These are phyloP conservation scores for Poronia punctata DNA, from an alignment of 495 filamentous ascomycete genomes.

Conservation along the genomic window DNA sequence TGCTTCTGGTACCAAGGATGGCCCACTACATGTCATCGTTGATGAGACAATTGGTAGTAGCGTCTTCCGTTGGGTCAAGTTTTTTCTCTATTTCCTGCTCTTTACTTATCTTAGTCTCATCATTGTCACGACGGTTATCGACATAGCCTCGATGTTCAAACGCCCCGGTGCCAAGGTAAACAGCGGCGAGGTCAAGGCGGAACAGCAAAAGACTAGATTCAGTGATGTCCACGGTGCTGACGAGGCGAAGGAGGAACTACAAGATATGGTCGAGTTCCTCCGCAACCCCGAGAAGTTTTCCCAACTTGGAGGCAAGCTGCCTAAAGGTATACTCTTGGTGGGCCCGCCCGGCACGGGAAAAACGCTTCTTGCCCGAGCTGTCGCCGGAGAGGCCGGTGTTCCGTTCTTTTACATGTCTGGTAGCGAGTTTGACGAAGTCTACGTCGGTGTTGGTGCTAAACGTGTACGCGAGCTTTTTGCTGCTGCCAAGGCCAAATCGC, in stretches of 20 bases:
- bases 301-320: constrained; percentile 86
- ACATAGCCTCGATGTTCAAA: constrained; percentile 67
- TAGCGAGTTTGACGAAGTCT: constrained; percentile 96
- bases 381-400: constrained; percentile 93
- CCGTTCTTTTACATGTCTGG: constrained; percentile 99
- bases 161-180: constrained; percentile 61
- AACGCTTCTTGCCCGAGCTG: constrained; percentile 91
- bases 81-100: constrained; percentile 68
- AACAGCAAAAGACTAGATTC: constrained; percentile 87
- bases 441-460: constrained; percentile 96
- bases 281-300: constrained; percentile 88
- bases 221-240: constrained; percentile 94
- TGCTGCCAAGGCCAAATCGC: constrained; percentile 79
- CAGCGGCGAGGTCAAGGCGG: constrained; percentile 77
- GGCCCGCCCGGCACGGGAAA: constrained; percentile 97
- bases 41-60: constrained; percentile 74
- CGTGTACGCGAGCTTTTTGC: constrained; percentile 93
- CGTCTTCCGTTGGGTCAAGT: constrained; percentile 87
- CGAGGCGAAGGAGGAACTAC: constrained; percentile 95
- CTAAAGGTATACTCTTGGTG: constrained; percentile 92
- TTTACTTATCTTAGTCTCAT: constrained; percentile 67
- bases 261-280: constrained; percentile 93
- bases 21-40: constrained; percentile 90
- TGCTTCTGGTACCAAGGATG: constrained; percentile 59
- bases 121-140: constrained; percentile 69